phyloP scores from a whole-genome alignment of 2,329 filamentous ascomycete genomes.

The Stachybotrys elegans region DNA sequence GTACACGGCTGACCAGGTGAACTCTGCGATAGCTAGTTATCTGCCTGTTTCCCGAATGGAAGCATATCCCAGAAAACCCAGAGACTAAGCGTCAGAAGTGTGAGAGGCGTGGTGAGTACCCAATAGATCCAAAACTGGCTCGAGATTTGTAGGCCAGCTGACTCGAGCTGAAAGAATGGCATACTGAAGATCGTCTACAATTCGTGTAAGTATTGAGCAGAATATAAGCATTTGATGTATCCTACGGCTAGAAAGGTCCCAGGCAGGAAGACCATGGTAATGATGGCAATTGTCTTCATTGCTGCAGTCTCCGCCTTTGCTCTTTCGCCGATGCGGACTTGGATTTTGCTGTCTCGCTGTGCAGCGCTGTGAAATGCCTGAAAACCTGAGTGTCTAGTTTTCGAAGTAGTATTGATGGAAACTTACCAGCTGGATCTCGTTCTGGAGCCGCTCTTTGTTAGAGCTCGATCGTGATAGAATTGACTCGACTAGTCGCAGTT shows the following conservation, averaged over 20 bases:
- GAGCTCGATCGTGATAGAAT: slow-evolving; percentile 3
- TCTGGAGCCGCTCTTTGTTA: slow-evolving; percentile 6
- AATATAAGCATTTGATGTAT: not conserved
- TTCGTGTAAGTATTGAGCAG: not conserved
- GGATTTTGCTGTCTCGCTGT: slow-evolving; percentile 7
- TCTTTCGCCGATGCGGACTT: slow-evolving; percentile 5
- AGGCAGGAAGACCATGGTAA: slow-evolving; percentile 7
- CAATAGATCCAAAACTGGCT: slow-evolving; percentile 8
- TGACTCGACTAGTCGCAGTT: not conserved
- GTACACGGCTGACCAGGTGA: no score
- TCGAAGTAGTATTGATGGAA: not conserved
- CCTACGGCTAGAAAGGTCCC: slow-evolving; percentile 7
- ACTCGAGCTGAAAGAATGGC: slow-evolving; percentile 4
- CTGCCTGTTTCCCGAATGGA: no score
- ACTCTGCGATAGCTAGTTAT: no score
- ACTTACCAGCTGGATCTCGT: slow-evolving; percentile 6
- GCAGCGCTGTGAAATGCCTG: slow-evolving; percentile 6
- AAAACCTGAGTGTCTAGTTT: not conserved
- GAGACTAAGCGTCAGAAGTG: not conserved
- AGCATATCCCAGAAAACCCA: not conserved
- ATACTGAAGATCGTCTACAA: slow-evolving; percentile 6
- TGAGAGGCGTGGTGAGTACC: slow-evolving; percentile 1
- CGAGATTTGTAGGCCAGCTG: not conserved
- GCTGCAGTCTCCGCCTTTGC: slow-evolving; percentile 4
- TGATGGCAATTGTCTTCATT: slow-evolving; percentile 7